Evolutionary conservation across 73 alveolate species (phyloP), one percentile per base, ranked within the genome.

Genomic region (Strombidium stylifer): DNA sequence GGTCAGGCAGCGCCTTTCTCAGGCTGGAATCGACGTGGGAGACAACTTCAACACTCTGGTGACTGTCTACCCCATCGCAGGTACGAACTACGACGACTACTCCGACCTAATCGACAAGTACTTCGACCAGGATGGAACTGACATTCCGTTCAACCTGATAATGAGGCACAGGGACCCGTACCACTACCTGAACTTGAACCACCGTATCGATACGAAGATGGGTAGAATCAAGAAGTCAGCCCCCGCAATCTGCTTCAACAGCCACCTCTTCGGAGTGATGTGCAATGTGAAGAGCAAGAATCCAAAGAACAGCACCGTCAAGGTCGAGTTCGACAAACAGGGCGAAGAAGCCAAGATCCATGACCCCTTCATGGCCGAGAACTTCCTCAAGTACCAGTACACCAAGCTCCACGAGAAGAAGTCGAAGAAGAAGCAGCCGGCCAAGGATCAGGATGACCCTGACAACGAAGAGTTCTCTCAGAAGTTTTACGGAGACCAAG

Each of bases 301-400:
- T 26, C 42, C 28, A 15, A 28, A 2, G 1, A 45, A 21, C 27
- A 46, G 31, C n/a, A 28, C 7, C 16, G 48, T 64, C 45, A 24
- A 24, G 31, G 55, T 64, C n/a, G 15, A 46, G 30, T 64, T 64
- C 41, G 41, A 64, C 19, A 64, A 45, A 19, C 18, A 32, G 47
- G 66, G 45, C 28, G 55, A 76, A 34, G 32, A 64, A 8, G 19
- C 44, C 23, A 64, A 59, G 25, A 66, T 76, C 47, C 66, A 70
- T n/a, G 88, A 76, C 52, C 52, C 75, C 5, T 64, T 56, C 46
- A 50, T 76, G 39, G 88, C 69, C 15, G n/a, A 64, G 30, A 76
- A 54, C 42, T 31, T 45, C 53, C 26, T 32, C 42, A 10, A 4
- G 4, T 4, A 32, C 10, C 10, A 32, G 42, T 32, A 32, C n/a